phyloP scores from a whole-genome alignment of 805 yeast genomes.

The Metschnikowia chrysomelidarum region DNA sequence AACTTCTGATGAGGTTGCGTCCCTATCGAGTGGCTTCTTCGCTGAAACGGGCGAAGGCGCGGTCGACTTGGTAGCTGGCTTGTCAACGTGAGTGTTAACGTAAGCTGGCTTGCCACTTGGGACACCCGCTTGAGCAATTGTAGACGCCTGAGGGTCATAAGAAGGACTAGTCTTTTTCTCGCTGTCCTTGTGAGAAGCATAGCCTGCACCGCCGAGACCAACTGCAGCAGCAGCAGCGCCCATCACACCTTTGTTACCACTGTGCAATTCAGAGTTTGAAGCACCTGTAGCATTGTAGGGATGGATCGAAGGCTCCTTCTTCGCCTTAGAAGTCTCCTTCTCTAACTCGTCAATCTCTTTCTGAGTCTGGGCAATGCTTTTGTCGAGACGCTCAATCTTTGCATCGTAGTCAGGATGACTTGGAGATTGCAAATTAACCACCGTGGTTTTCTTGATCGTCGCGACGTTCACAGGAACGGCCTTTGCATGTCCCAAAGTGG shows the following conservation, averaged over 20 bases:
- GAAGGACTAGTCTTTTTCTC: not conserved
- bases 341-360: conserved; percentile 22
- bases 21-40: too few relatives aligned
- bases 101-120: conserved; percentile 5
- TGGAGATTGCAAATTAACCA: too few relatives aligned
- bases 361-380: conserved; percentile 26
- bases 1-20: not conserved
- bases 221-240: conserved; percentile 26
- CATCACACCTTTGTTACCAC: conserved; percentile 11
- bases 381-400: conserved; percentile 25
- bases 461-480: too few relatives aligned
- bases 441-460: too few relatives aligned
- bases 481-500: too few relatives aligned
- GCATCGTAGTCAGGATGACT: conserved; percentile 24
- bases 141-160: not conserved
- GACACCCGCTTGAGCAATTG: conserved; percentile 4
- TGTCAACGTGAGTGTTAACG: too few relatives aligned
- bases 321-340: not conserved
- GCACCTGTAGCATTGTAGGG: not conserved
- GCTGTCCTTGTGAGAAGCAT: conserved; percentile 5
- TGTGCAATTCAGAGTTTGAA: conserved; percentile 1
- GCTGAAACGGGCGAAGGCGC: too few relatives aligned
- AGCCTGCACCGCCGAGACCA: conserved; percentile 16
- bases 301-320: not conserved
- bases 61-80: too few relatives aligned